Percentiles rank a stretch among this genome's conserved stretches.
Conservation (phyloP, 106 monocot genomes). For the Agapanthus africanus region DNA sequence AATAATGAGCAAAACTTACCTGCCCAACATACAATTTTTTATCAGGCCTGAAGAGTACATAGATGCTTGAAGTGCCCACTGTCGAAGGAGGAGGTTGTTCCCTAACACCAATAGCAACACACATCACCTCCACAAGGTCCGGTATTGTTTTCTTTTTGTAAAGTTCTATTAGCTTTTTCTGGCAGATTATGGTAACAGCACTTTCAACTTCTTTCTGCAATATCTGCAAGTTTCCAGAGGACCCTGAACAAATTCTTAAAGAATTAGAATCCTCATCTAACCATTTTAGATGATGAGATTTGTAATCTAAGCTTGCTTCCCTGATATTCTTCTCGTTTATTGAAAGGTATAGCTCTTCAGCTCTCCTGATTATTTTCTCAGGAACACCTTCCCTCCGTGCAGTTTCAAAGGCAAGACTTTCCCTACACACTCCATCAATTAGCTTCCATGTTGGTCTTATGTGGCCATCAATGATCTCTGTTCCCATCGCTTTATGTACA, state of each 20-base stretch:
- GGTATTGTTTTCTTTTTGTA: slow-evolving; percentile 36
- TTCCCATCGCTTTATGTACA: slow-evolving; percentile 76
- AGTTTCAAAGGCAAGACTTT: slow-evolving; percentile 96
- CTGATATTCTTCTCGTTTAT: slow-evolving; percentile 8
- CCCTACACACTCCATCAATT: slow-evolving; percentile 74
- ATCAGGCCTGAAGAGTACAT: slow-evolving; percentile 75
- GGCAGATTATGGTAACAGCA: slow-evolving; percentile 52
- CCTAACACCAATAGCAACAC: slow-evolving; percentile 53
- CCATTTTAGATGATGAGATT: slow-evolving; percentile 3
- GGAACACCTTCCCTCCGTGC: slow-evolving; percentile 78
- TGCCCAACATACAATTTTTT: slow-evolving; percentile 87
- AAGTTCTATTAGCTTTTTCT: slow-evolving; percentile 54
- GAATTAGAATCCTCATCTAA: slow-evolving; percentile 13
- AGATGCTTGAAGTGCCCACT: slow-evolving; percentile 70
- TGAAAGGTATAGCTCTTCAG: slow-evolving; percentile 69
- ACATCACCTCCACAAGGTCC: slow-evolving; percentile 42
- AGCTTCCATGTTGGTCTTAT: slow-evolving; percentile 75
- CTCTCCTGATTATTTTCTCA: slow-evolving; percentile 54
- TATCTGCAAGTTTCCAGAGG: not conserved
- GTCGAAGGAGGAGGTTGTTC: slow-evolving; percentile 94
- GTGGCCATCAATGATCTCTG: slow-evolving; percentile 40
- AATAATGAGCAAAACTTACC: slow-evolving; percentile 28
- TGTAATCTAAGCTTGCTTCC: not conserved
- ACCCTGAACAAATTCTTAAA: not conserved
- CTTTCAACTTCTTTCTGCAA: slow-evolving; percentile 55